Evolutionary conservation across 306 rosid genomes (phyloP), one percentile per base, ranked within the genome.

Genomic region (Inga leiocalycina): DNA sequence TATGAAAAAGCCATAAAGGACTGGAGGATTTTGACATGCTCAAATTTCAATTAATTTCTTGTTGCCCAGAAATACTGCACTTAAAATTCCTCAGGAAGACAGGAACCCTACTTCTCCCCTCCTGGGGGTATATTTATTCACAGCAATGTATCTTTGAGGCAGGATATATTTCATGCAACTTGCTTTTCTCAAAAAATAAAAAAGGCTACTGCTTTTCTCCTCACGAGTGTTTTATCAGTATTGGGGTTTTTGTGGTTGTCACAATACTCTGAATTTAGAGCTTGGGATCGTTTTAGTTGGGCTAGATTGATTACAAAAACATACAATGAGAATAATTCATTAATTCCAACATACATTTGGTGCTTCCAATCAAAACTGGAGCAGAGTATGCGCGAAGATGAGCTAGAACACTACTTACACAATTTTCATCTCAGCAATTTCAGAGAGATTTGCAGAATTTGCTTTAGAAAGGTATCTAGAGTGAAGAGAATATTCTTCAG

Each of bases 341-440:
- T 24, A 51, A 78, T 73, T 79, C 56, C 45, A 81, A 39, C 34
- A n/a, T 4, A 54, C 56, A 73, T 34, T 56, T 59, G 64, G 73
- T 13, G 35, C 30, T n/a, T 65, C 44, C 39, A 30, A 12, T 32
- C 46, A 62, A 48, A 22, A 72, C 56, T 54, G 78, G 32, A 75
- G 62, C 76, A 64, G 71, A 43, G 61, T 15, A 81, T 66, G 77
- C 81, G 77, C 44, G 22, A 45, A 48, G 71, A 54, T 80, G 48
- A 83, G 79, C 85, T 71, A 39, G 71, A 88, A 71, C 64, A 79
- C 54, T 66, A 82, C 95, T 84, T 87, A 96, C 98, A 96, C 96
- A 87, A 96, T 96, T 92, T 91, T 94, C 99, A 96, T 96, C 84
- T 96, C 98, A 16, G 97, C 95, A 87, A 94, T 92, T 89, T 96